Percentiles rank a stretch among this genome's conserved stretches.
Conservation (phyloP, 169 alveolate species). For the Plasmodium vivax region DNA sequence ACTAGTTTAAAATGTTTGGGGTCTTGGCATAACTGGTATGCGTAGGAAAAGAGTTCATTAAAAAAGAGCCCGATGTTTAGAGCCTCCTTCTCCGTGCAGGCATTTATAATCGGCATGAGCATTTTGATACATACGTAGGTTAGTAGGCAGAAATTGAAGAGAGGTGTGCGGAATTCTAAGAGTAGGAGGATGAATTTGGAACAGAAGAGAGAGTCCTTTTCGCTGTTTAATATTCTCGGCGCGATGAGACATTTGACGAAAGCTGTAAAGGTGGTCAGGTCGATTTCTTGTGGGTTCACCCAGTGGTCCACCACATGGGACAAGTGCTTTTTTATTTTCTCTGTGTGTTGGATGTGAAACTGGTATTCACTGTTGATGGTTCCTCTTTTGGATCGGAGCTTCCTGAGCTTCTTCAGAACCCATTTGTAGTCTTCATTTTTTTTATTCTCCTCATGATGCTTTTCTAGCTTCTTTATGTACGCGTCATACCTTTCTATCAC, state of each 20-base stretch:
- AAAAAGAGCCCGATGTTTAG: slow-evolving; percentile 48
- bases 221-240: slow-evolving; percentile 61
- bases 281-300: slow-evolving; percentile 55
- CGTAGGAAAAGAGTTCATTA: slow-evolving; percentile 37
- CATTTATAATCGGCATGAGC: slow-evolving; percentile 63
- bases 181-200: slow-evolving; percentile 40
- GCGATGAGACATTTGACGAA: slow-evolving; percentile 51
- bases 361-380: slow-evolving; percentile 35
- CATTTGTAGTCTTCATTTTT: slow-evolving; percentile 49
- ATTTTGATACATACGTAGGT: slow-evolving; percentile 36
- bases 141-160: slow-evolving; percentile 44
- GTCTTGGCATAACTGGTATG: slow-evolving; percentile 53
- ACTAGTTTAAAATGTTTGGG: slow-evolving; percentile 6
- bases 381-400: slow-evolving; percentile 13
- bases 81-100: slow-evolving; percentile 68
- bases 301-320: slow-evolving; percentile 47
- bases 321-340: slow-evolving; percentile 25
- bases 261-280: slow-evolving; percentile 20
- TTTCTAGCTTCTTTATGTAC: slow-evolving; percentile 48
- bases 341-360: slow-evolving; percentile 41
- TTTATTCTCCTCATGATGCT: slow-evolving; percentile 28
- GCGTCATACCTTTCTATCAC: slow-evolving; percentile 38
- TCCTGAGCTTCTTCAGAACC: slow-evolving; percentile 17
- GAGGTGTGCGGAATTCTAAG: slow-evolving; percentile 27
- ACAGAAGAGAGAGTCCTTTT: slow-evolving; percentile 55